Base-by-base conservation (phyloP, 2,329 filamentous ascomycete genomes). In the Sporothrix inflata region DNA sequence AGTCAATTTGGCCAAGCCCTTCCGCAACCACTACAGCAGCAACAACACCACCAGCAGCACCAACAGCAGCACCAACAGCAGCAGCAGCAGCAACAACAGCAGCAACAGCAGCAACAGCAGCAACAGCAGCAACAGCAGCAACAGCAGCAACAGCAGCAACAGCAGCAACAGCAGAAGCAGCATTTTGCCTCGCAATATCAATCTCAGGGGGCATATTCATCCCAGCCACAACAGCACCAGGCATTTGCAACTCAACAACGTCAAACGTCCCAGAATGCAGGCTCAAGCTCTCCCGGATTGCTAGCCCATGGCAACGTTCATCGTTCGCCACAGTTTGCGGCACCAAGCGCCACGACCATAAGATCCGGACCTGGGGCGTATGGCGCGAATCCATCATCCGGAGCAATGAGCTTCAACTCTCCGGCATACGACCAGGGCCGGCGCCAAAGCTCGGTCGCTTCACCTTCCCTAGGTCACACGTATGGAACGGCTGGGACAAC, bases 181-280 rank as follows among this genome's bases (percentile, higher is more conserved):
- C 72, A 66, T n/a, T 73, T 73, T 21, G 16, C 69, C 1, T 11
- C 67, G 2, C 71, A 69, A 12, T 73, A 74, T 12, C 74, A 74
- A 8, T 42, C 69, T 1, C 49, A 73, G 3, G 51, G 45, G 5
- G 63, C 49, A 14, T 71, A 73, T 7, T 12, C 73, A 2, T 53
- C 72, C 21, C 69, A 73, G 30, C 6, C 60, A 19, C 61, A 72
- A n/a, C 73, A 73, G 27, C 55, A 72, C 4, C 78, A 78, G 47
- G 74, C 75, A 53, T 79, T 79, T 70, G 49, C 76, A 8, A 30
- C 72, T 3, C 71, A 73, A 51, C 69, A 72, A 30, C 72, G 73
- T 1, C 78, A 78, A 53, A 72, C 77, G 47, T 77, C 78, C 0
- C 75, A 75, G 11, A 68, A 40, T 42, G 70, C 74, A 12, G 16